phyloP scores from a whole-genome alignment of 768 basidiomycete genomes.

The Tricholoma terreum region DNA sequence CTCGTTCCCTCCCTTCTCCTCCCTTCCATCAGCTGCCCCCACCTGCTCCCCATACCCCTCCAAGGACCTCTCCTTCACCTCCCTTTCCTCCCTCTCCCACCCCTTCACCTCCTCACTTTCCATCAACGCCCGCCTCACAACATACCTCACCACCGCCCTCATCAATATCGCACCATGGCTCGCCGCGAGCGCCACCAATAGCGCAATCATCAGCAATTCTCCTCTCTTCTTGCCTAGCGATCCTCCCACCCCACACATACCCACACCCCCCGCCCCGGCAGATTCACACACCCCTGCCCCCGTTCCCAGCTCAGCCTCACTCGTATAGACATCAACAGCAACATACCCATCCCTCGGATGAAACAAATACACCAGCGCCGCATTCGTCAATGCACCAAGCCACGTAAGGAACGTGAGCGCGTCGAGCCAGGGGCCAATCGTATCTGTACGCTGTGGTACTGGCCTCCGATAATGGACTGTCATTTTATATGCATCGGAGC shows the following conservation, averaged over 20 bases:
- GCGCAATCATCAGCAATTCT: slow-evolving; percentile 57
- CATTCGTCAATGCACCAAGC: slow-evolving; percentile 84
- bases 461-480: slow-evolving; percentile 80
- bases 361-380: slow-evolving; percentile 91
- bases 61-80: slow-evolving; percentile 39
- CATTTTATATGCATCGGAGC: slow-evolving; percentile 96
- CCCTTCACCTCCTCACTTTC: slow-evolving; percentile 64
- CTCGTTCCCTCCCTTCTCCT: slow-evolving; percentile 16
- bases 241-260: neutral
- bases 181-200: slow-evolving; percentile 75
- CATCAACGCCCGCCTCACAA: slow-evolving; percentile 78
- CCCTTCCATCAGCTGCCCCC: slow-evolving; percentile 21
- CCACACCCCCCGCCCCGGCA: neutral
- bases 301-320: neutral
- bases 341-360: slow-evolving; percentile 21
- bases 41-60: slow-evolving; percentile 24
- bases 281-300: neutral
- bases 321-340: neutral
- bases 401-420: slow-evolving; percentile 85
- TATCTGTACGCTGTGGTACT: slow-evolving; percentile 82
- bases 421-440: slow-evolving; percentile 94
- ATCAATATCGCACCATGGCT: slow-evolving; percentile 82
- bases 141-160: slow-evolving; percentile 56
- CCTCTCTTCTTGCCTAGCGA: slow-evolving; percentile 34
- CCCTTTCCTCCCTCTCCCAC: slow-evolving; percentile 52